Conservation (phyloP, 2,329 filamentous ascomycete genomes). For the Colletotrichum sojae region DNA sequence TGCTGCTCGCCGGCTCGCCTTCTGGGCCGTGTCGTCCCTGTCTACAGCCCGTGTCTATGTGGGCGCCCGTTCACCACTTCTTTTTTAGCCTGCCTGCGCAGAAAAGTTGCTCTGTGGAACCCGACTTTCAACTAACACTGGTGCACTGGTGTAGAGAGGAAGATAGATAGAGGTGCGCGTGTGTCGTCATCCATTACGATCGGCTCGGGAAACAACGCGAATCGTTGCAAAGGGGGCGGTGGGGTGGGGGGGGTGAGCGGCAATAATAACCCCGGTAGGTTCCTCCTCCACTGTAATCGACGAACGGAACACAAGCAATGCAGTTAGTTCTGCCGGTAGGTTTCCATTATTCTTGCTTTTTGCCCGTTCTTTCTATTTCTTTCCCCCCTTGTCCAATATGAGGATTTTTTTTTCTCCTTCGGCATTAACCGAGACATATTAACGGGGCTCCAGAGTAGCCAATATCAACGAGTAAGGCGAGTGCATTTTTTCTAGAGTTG, state of each 20-base stretch:
- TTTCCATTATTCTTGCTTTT: too few relatives aligned
- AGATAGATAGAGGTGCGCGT: too few relatives aligned
- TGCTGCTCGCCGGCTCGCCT: too few relatives aligned
- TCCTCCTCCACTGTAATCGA: too few relatives aligned
- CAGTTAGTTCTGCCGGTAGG: too few relatives aligned
- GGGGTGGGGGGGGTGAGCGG: background rate
- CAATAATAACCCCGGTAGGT: background rate
- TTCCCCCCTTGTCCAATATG: too few relatives aligned
- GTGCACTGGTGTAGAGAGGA: too few relatives aligned
- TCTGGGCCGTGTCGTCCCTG: background rate
- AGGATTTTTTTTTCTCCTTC: slow-evolving; percentile 13
- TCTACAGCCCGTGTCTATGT: too few relatives aligned
- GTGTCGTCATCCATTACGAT: slow-evolving; percentile 38
- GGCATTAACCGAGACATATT: slow-evolving; percentile 33
- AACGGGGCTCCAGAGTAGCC: background rate
- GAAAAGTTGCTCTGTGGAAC: background rate
- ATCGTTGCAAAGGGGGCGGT: slow-evolving; percentile 9
- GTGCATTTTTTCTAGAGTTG: slow-evolving; percentile 15
- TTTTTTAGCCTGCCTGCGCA: background rate
- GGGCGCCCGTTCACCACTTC: too few relatives aligned
- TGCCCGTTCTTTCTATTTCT: too few relatives aligned
- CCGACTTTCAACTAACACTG: too few relatives aligned
- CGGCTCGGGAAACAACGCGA: slow-evolving; percentile 32
- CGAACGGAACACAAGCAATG: too few relatives aligned
- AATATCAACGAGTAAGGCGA: slow-evolving; percentile 33